phyloP scores from a whole-genome alignment of 331 rosid species.

The Spiraea crenata region DNA sequence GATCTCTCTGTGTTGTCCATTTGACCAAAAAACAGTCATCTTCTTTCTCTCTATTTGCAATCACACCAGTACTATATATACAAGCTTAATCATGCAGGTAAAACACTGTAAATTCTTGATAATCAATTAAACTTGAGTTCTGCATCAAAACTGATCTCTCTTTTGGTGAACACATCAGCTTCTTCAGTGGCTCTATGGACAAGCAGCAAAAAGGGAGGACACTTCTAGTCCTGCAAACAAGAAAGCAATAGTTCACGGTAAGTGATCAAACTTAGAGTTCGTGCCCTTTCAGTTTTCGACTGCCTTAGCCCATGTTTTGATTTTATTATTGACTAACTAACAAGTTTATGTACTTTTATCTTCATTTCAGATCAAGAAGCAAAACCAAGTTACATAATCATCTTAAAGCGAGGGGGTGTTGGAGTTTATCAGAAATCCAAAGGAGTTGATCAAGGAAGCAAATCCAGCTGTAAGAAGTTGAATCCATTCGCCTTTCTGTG shows the following conservation, averaged over 20 bases:
- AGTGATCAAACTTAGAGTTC: slow-evolving; percentile 16
- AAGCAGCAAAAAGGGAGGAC: slow-evolving; percentile 23
- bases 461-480: slow-evolving; percentile 39
- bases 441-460: slow-evolving; percentile 28
- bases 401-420: slow-evolving; percentile 27
- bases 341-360: not conserved
- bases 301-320: not conserved
- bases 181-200: slow-evolving; percentile 58
- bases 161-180: slow-evolving; percentile 52
- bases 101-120: slow-evolving; percentile 24
- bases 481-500: slow-evolving; percentile 39
- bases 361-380: slow-evolving; percentile 41
- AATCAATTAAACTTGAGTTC: slow-evolving; percentile 27
- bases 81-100: slow-evolving; percentile 62
- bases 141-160: slow-evolving; percentile 33
- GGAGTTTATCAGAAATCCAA: slow-evolving; percentile 32
- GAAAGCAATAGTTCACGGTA: slow-evolving; percentile 42
- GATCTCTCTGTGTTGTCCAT: slow-evolving; percentile 69
- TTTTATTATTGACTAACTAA: not conserved
- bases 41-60: slow-evolving; percentile 19
- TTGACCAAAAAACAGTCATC: slow-evolving; percentile 64
- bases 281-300: slow-evolving; percentile 2
- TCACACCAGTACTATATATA: slow-evolving; percentile 22
- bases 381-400: slow-evolving; percentile 32
- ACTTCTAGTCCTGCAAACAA: slow-evolving; percentile 32